These are phyloP conservation scores for Coniferiporia weirii DNA, from an alignment of 1,284 basidiomycete species.

Conservation along the genomic window DNA sequence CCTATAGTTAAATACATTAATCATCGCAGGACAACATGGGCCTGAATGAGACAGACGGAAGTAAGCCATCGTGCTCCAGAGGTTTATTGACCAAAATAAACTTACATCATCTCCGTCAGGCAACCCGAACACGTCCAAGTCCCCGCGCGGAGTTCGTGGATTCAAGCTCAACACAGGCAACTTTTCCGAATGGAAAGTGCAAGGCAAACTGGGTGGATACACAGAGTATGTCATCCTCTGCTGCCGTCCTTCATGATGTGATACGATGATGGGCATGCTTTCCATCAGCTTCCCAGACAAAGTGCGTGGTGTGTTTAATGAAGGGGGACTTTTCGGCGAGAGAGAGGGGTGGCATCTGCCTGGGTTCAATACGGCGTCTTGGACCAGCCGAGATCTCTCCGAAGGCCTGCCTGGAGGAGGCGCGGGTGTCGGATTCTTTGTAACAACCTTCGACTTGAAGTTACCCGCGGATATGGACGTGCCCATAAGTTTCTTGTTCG, in stretches of 20 bases:
- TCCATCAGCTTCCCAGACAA: conserved; percentile 58
- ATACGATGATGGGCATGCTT: neutral
- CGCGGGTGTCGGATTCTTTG: conserved; percentile 75
- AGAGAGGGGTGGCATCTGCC: conserved; percentile 80
- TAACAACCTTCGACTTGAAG: conserved; percentile 60
- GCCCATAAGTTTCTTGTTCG: conserved; percentile 65
- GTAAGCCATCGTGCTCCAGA: conserved; percentile 29
- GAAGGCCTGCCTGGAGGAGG: conserved; percentile 48
- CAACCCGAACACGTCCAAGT: conserved; percentile 41
- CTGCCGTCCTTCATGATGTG: neutral
- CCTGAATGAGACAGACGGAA: conserved; percentile 54
- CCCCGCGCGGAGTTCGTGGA: conserved; percentile 74
- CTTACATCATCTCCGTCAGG: conserved; percentile 14
- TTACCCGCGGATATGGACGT: conserved; percentile 58
- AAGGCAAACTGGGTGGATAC: conserved; percentile 78
- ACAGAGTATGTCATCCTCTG: conserved; percentile 36
- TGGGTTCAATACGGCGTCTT: conserved; percentile 57
- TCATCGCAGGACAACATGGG: conserved; percentile 69
- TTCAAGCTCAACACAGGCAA: conserved; percentile 56
- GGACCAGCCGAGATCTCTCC: conserved; percentile 49
- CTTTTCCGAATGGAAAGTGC: conserved; percentile 72
- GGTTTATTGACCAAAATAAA: neutral
- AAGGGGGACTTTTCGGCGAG: conserved; percentile 77
- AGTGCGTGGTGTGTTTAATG: conserved; percentile 65
- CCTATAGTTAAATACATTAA: neutral